Evolutionary conservation across 2,329 filamentous ascomycete genomes (phyloP), one percentile per base, ranked within the genome.

Genomic region (Periconia sp.): DNA sequence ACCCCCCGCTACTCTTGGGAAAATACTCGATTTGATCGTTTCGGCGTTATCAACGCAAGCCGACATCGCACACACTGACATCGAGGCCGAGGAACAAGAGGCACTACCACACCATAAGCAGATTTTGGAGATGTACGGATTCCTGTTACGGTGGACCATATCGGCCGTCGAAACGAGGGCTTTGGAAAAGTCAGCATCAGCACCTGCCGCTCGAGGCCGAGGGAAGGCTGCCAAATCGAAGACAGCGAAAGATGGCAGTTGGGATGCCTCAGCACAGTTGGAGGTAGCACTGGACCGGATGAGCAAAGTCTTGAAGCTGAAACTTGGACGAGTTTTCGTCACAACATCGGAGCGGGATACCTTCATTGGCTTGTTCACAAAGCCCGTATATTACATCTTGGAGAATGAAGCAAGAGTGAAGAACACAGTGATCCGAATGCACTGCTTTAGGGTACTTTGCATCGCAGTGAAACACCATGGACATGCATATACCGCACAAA

Each of bases 401-500:
- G 94, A 99, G 77, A 97, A 90, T 73, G 94, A 99, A 74, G 88
- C 92, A 69, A 85, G 94, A 56, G 89, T 92, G 60, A 99, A 97
- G 79, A 90, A 84, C 65, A 94, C 87, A 23, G 81, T 89, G 5
- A 93, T 97, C 57, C 86, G 92, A 45, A 97, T 97, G 91, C 92
- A 97, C 76, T 90, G 90, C 53, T 99, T 97, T 81, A 96, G 96
- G 74, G 92, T 97, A 18, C 79, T 99, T 8, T 99, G 94, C 70
- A 91, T 97, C 63, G 92, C 95, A 35, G 87, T 99, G 55, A 99
- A 99, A 77, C 92, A 97, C 69, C 94, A 99, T 71, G 94, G 94
- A 1, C 94, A 99, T 74, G 94, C 89, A 62, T 97, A 96, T 71
- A 92, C 90, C 48, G 94, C 94, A 1, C 94, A 99, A 81, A 97